A percentile compares a stretch with the other conserved stretches of the same genome.
These are phyloP conservation scores for Pseudogymnoascus sp. DNA, from an alignment of 2,329 filamentous ascomycete genomes.

Conservation along the genomic window DNA sequence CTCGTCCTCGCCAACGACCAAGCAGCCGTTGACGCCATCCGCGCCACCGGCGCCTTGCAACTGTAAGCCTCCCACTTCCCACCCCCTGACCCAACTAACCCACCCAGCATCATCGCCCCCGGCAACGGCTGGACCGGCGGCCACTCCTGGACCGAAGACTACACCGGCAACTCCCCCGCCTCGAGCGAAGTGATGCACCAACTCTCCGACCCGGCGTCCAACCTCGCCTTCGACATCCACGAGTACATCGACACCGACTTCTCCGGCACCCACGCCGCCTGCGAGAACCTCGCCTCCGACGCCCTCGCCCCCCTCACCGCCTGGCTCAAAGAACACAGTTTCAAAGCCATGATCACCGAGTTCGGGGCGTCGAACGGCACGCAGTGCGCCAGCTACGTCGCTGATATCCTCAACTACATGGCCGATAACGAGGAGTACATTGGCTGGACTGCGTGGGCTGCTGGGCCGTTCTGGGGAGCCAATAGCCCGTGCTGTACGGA, in stretches of 20 bases:
- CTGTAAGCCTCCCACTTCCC: too few species aligned
- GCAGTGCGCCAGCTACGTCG: conserved; percentile 34
- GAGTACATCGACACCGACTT: conserved; percentile 45
- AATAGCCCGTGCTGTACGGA: conserved; percentile 37
- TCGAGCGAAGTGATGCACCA: conserved; percentile 35
- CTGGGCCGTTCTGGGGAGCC: conserved; percentile 42
- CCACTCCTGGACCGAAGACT: conserved; percentile 38
- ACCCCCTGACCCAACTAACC: too few species aligned
- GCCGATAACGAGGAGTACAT: conserved; percentile 40
- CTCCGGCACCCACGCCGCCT: conserved; percentile 37
- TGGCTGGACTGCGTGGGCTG: conserved; percentile 46
- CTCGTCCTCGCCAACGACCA: conserved; percentile 42
- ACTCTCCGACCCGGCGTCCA: conserved; percentile 40
- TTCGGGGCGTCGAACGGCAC: conserved; percentile 42
- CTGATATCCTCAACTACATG: conserved; percentile 40
- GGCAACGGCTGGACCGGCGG: conserved; percentile 45
- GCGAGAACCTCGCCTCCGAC: conserved; percentile 32
- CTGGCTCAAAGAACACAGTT: conserved; percentile 39
- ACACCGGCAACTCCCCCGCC: conserved; percentile 29
- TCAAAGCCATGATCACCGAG: conserved; percentile 44
- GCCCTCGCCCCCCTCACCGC: conserved; percentile 37
- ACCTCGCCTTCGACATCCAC: conserved; percentile 45
- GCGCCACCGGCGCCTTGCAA: conserved; percentile 37
- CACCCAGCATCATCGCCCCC: conserved; percentile 41
- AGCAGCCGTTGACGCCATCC: conserved; percentile 40